A percentile compares a stretch with the other conserved stretches of the same genome.
Evolutionary conservation across 2,329 filamentous ascomycete genomes (phyloP).

Genomic region (Monosporascus sp.): DNA sequence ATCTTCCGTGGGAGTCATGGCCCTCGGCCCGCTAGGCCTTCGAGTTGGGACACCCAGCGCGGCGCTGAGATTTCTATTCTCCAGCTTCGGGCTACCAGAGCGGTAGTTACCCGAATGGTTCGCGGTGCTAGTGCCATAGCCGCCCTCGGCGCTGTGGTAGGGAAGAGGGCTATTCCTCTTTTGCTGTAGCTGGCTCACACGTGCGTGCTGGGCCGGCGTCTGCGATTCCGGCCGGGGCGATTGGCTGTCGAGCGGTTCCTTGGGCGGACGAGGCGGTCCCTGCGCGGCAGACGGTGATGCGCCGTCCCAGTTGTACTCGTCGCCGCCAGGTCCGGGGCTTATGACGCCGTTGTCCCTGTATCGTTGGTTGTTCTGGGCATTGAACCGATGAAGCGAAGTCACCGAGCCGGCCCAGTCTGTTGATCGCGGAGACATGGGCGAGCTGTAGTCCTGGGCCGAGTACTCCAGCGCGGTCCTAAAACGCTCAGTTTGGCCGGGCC

Average conservation of each 20-base stretch:
- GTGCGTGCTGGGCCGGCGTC: conserved; percentile 42
- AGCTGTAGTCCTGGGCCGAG: conserved; percentile 64
- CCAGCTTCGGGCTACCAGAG: conserved; percentile 47
- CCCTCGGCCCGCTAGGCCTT: conserved; percentile 52
- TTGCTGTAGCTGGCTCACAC: conserved; percentile 48
- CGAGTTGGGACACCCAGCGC: conserved; percentile 47
- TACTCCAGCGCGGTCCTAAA: conserved; percentile 70
- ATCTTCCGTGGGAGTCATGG: conserved; percentile 53
- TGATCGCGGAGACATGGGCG: conserved; percentile 54
- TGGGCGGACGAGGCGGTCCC: conserved; percentile 55
- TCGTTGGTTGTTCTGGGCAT: conserved; percentile 38
- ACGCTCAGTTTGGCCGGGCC: conserved; percentile 66
- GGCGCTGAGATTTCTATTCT: conserved; percentile 53
- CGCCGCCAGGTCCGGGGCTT: conserved; percentile 27
- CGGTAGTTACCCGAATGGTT: conserved; percentile 41
- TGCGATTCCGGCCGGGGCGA: conserved; percentile 24
- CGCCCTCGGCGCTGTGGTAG: conserved; percentile 51
- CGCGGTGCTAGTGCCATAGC: conserved; percentile 44
- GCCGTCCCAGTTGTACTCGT: conserved; percentile 36
- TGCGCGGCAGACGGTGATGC: conserved; percentile 37
- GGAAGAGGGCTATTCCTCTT: conserved; percentile 44
- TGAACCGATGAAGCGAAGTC: conserved; percentile 52
- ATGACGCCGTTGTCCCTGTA: conserved; percentile 43
- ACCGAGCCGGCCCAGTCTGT: conserved; percentile 59
- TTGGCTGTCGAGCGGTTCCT: conserved; percentile 50